Evolutionary conservation across 495 filamentous ascomycete genomes (phyloP).

Genomic region (Chaetomium tenue): DNA sequence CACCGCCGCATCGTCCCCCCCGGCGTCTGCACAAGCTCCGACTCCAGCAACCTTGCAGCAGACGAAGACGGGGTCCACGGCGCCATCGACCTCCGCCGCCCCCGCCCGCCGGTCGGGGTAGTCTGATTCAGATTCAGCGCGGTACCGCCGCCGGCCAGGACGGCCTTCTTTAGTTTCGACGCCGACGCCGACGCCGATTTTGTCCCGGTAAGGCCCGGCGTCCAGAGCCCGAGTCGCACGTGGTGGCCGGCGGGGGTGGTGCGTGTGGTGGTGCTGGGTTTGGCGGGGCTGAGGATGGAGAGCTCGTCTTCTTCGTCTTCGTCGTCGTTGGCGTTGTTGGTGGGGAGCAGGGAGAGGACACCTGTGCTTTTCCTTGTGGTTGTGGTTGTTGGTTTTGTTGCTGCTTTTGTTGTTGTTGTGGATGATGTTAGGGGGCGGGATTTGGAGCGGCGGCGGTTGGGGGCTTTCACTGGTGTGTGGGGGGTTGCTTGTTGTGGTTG

Average conservation of each 20-base stretch:
- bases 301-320: constrained; percentile 38
- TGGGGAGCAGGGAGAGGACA: constrained; percentile 32
- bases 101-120: constrained; percentile 9
- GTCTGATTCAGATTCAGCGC: neutral
- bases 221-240: constrained; percentile 8
- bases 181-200: neutral
- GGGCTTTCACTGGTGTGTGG: constrained; percentile 2
- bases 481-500: neutral
- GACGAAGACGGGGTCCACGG: neutral
- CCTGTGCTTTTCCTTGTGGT: constrained; percentile 13
- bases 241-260: constrained; percentile 12
- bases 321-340: neutral
- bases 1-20: constrained; percentile 46
- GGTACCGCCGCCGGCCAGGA: neutral
- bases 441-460: constrained; percentile 8
- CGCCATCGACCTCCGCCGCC: neutral
- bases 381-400: neutral
- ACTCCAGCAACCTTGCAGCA: neutral
- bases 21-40: constrained; percentile 39
- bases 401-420: constrained; percentile 2
- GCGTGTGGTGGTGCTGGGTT: constrained; percentile 1
- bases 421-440: neutral
- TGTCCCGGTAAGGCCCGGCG: neutral
- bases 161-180: neutral
- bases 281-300: constrained; percentile 31